Base-by-base conservation (phyloP, 2,329 filamentous ascomycete species). In the Pestalotiopsis sp. region DNA sequence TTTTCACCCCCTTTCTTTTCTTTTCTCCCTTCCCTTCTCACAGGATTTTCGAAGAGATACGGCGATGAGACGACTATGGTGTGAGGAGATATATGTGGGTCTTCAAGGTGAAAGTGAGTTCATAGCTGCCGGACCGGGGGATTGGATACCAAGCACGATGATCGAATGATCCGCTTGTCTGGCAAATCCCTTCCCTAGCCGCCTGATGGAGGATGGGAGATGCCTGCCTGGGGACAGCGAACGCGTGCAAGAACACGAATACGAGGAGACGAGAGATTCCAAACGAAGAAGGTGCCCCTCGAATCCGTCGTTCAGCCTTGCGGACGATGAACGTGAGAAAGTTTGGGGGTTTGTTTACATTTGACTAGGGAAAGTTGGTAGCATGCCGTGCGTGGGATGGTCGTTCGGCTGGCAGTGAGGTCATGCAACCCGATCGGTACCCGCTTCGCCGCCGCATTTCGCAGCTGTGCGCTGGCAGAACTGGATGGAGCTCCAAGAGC, bases 41-140 rank as follows among this genome's bases (percentile, higher is more conserved):
- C 45, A 9, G 9, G 25, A 17, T 23, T 14, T 9, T n/a, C 31
- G 31, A 9, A 36, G 45, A 49, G 13, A n/a, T 13, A 23, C 12
- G 23, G 52, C 52, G 27, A 66, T 66, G 52, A 25, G 39, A 61
- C 27, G 49, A 56, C 25, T 25, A 58, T 64, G 66, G 68, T 67
- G 67, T 63, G 66, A 61, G 36, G 61, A 63, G 52, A 65, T 58
- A 52, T 68, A 61, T 64, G 66, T 65, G 63, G 61, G 62, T 61
- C 61, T 61, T 52, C 36, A 62, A 39, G 58, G 36, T 27, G 41
- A 63, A n/a, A 14, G 31, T 31, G 57, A 52, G 45, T 61, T 39
- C 67, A 69, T 68, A 56, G 49, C 45, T 65, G 66, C 66, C 57
- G 65, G 27, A 36, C 63, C 49, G 61, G 61, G 31, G 61, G 49